Conservation (phyloP, 495 filamentous ascomycete species). For the Choiromyces venosus region DNA sequence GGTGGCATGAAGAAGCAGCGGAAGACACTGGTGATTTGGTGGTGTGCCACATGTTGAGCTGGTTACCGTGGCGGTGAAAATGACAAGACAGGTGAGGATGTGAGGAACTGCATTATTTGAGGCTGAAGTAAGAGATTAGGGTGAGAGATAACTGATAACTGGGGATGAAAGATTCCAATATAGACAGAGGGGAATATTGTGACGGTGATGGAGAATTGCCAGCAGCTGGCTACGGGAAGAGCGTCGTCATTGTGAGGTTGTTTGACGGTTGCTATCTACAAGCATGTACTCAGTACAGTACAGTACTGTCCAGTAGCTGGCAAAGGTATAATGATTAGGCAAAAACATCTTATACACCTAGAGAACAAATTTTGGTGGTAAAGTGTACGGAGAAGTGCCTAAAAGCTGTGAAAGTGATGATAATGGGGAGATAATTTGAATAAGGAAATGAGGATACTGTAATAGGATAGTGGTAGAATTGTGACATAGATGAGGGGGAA, state of each 20-base stretch:
- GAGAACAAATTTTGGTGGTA: too few relatives aligned
- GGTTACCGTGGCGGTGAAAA: conserved; percentile 20
- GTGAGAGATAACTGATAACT: conserved; percentile 3
- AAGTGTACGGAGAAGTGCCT: too few relatives aligned
- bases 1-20: conserved; percentile 34
- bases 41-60: conserved; percentile 36
- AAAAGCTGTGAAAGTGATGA: too few relatives aligned
- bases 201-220: not conserved
- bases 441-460: too few relatives aligned
- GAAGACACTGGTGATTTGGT: conserved; percentile 19
- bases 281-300: too few relatives aligned
- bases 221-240: not conserved
- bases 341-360: too few relatives aligned
- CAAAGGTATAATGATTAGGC: too few relatives aligned
- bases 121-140: conserved; percentile 25
- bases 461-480: too few relatives aligned
- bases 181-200: not conserved
- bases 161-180: not conserved
- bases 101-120: conserved; percentile 17
- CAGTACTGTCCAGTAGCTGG: too few relatives aligned
- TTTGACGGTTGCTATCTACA: not conserved
- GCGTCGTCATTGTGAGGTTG: not conserved
- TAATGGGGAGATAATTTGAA: too few relatives aligned
- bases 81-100: conserved; percentile 27
- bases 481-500: too few relatives aligned